Conservation (phyloP, 345 rosid species). For the Syzygium jambos region DNA sequence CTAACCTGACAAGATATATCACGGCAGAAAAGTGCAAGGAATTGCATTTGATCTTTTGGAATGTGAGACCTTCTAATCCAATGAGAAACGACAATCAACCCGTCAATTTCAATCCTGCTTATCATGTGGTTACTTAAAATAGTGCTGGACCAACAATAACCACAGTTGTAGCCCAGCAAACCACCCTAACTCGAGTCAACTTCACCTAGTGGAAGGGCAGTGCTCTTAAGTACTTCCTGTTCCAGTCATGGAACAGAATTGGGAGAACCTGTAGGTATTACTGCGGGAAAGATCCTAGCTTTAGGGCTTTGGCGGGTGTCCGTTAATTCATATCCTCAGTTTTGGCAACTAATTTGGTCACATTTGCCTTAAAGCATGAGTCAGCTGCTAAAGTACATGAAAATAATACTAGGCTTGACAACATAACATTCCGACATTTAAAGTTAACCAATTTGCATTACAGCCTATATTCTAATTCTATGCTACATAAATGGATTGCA, state of each 20-base stretch:
- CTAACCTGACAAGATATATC: too few species aligned
- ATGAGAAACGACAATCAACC: too few species aligned
- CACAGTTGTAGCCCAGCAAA: not conserved
- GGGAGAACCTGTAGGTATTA: too few species aligned
- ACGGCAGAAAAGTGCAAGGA: too few species aligned
- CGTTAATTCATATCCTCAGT: not conserved
- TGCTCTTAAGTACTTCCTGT: not conserved
- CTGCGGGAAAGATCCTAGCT: too few species aligned
- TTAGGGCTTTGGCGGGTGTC: too few species aligned
- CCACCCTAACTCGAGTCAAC: not conserved
- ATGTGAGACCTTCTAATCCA: not conserved
- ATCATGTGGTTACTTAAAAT: not conserved
- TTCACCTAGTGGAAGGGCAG: not conserved
- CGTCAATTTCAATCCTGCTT: not conserved
- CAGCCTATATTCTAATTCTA: not conserved
- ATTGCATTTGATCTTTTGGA: not conserved
- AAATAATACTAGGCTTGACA: not conserved
- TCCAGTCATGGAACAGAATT: too few species aligned
- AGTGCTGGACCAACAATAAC: not conserved
- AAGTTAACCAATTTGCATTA: not conserved
- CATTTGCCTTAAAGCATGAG: not conserved
- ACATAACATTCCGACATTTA: not conserved
- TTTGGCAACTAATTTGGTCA: not conserved
- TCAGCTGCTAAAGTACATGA: not conserved
- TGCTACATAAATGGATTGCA: not conserved